Evolutionary conservation across 306 rosid genomes (phyloP).

Genomic region (Clitoria ternatea): DNA sequence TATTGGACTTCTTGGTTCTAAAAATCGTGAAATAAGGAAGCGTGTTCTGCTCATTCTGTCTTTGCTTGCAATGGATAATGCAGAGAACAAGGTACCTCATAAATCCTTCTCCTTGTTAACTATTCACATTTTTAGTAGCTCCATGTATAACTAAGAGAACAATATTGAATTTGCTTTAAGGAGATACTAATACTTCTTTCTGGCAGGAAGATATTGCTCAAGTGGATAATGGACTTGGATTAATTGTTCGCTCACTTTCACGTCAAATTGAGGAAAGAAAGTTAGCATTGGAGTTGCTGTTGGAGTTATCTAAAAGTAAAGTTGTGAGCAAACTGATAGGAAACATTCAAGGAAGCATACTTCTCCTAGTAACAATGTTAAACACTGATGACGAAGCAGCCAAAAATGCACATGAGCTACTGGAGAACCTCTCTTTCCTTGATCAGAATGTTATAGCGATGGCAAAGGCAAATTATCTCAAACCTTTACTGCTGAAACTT

Average conservation of each 20-base stretch:
- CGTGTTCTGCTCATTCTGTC: constrained; percentile 44
- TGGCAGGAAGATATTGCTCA: constrained; percentile 51
- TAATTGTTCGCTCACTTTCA: constrained; percentile 59
- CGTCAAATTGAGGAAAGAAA: constrained; percentile 57
- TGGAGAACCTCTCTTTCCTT: constrained; percentile 54
- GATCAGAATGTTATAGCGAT: constrained; percentile 60
- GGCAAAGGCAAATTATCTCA: constrained; percentile 71
- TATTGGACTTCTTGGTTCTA: constrained; percentile 44
- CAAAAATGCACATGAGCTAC: constrained; percentile 44
- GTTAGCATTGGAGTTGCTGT: constrained; percentile 54
- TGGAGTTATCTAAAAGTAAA: constrained; percentile 48
- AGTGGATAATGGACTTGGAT: constrained; percentile 49
- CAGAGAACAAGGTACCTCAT: constrained; percentile 55
- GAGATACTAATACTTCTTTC: constrained; percentile 3
- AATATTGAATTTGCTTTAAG: not conserved
- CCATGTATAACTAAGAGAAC: not conserved
- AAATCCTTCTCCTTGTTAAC: not conserved
- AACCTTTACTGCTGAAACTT: constrained; percentile 54
- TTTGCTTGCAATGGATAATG: constrained; percentile 48
- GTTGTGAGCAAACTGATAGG: constrained; percentile 43
- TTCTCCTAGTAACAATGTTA: constrained; percentile 54
- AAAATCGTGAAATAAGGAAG: constrained; percentile 49
- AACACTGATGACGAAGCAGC: constrained; percentile 54
- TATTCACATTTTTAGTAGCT: not conserved
- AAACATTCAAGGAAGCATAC: constrained; percentile 64